A percentile compares a stretch with the other conserved stretches of the same genome.
phyloP scores from a whole-genome alignment of 306 rosid genomes.

The Coriaria nepalensis region DNA sequence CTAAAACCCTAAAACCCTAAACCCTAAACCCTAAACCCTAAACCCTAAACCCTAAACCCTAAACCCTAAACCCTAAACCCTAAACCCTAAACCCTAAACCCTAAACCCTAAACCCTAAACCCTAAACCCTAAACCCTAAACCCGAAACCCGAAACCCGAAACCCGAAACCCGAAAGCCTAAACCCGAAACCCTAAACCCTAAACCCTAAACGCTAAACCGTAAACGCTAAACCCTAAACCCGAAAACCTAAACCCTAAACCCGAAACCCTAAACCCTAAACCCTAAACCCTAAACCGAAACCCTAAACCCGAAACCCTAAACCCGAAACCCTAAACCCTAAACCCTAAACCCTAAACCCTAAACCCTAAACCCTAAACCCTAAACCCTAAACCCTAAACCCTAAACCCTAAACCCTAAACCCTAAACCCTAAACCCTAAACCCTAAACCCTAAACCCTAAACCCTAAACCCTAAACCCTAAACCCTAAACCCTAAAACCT shows the following conservation, averaged over 20 bases:
- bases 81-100: slow-evolving; percentile 6
- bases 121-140: too few relatives aligned
- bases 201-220: not conserved
- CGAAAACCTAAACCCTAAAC: not conserved
- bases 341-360: slow-evolving; percentile 6
- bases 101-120: too few relatives aligned
- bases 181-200: too few relatives aligned
- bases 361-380: slow-evolving; percentile 4
- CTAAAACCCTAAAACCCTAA: too few relatives aligned
- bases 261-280: slow-evolving; percentile 6
- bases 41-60: too few relatives aligned
- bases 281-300: slow-evolving; percentile 5
- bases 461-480: slow-evolving; percentile 1
- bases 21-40: too few relatives aligned
- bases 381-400: slow-evolving; percentile 9
- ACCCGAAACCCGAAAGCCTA: too few relatives aligned
- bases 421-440: slow-evolving; percentile 1
- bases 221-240: too few relatives aligned
- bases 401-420: slow-evolving; percentile 6
- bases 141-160: not conserved
- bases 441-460: slow-evolving; percentile 2
- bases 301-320: slow-evolving; percentile 9
- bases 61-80: not conserved
- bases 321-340: slow-evolving; percentile 15
- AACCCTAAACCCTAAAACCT: not conserved